Evolutionary conservation across 208 protist species (phyloP), one percentile per base, ranked within the genome.

Genomic region (Leishmania amazonensis): DNA sequence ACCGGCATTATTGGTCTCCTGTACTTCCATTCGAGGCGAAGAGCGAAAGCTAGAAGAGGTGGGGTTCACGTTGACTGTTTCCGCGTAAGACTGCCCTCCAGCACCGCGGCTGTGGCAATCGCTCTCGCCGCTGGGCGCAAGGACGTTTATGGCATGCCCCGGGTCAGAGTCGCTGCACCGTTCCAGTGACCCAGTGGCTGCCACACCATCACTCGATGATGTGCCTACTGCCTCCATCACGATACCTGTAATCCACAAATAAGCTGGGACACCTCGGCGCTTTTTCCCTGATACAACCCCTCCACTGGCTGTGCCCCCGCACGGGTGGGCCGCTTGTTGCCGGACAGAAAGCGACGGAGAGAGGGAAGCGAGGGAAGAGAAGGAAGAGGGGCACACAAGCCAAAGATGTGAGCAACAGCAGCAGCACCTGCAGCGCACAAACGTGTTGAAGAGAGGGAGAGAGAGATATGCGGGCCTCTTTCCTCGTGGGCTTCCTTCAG

Each of bases 11-110:
- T 53, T 2, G 35, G 21, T 35, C 38, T 51, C 42, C n/a, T 40
- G 62, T 13, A 9, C 49, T 38, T 70, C n/a, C 64, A 54, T 45
- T 68, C 47, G 17, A 47, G 28, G 57, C 2, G 67, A 68, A 28
- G 65, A 65, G 31, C 45, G 72, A 31, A 38, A 57, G 45, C 60
- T 64, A 38, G 21, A 68, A 42, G 70, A 67, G 17, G 60, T 65
- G 6, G 57, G 72, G 42, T 75, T 58, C 28, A 64, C 51, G 45
- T 81, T 75, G 11, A 78, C 40, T 21, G 78, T 81, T 70, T 79
- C 77, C 45, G 62, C 8, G 21, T 67, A 81, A 28, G n/a, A 35
- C 45, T 54, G 47, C 6, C n/a, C 40, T 35, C 31, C 47, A 53
- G 53, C 51, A 31, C 31, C 64, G 28, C 17, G 42, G 4, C 28